A percentile compares a stretch with the other conserved stretches of the same genome.
Evolutionary conservation across 2,329 filamentous ascomycete species (phyloP).

Genomic region (Clarireedia monteithiana): DNA sequence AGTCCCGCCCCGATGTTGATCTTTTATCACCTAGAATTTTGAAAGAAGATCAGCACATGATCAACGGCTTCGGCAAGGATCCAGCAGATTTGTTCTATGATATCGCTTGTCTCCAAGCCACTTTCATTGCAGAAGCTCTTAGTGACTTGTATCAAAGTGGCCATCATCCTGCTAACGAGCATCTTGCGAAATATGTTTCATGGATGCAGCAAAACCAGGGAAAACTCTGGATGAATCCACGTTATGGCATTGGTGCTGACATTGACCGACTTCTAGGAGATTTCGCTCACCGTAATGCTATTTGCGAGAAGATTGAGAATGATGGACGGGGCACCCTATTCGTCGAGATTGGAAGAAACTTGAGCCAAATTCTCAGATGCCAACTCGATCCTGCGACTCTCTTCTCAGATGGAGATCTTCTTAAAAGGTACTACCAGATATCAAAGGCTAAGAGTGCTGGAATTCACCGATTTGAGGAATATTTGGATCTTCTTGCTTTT

Average conservation of each 20-base stretch:
- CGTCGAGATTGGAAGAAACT: conserved; percentile 10
- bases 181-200: not conserved
- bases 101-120: not conserved
- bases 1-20: conserved; percentile 6
- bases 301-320: not conserved
- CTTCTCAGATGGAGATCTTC: conserved; percentile 13
- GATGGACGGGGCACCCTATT: not conserved
- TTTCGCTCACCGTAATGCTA: not conserved
- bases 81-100: not conserved
- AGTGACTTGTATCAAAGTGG: not conserved
- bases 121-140: not conserved
- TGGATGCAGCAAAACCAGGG: not conserved
- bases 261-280: not conserved
- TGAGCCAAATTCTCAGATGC: conserved; percentile 8
- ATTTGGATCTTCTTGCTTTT: conserved; percentile 10
- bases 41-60: not conserved
- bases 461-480: conserved; percentile 3
- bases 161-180: not conserved
- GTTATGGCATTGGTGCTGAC: not conserved
- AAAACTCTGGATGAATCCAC: not conserved
- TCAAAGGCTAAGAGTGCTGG: not conserved
- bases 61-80: not conserved
- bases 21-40: not conserved
- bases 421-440: conserved; percentile 10
- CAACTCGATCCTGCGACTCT: conserved; percentile 12